phyloP scores from a whole-genome alignment of 495 filamentous ascomycete genomes.

The Pyrenopolyporus hunteri region DNA sequence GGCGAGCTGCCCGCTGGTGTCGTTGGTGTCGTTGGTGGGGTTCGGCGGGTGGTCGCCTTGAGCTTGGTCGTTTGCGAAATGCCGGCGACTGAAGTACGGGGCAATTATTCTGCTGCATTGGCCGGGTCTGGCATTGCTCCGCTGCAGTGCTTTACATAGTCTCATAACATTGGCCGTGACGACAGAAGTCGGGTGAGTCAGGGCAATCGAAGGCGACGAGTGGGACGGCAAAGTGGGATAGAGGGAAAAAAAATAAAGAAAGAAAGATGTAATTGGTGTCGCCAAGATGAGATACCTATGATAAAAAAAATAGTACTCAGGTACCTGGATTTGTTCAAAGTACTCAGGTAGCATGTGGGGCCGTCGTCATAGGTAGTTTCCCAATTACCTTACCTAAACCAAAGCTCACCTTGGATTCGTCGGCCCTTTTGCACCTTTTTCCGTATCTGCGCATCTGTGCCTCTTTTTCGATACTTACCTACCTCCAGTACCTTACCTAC shows the following conservation, averaged over 20 bases:
- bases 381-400: too few relatives aligned
- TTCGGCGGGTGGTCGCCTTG: background rate
- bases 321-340: too few relatives aligned
- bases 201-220: too few relatives aligned
- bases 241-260: background rate
- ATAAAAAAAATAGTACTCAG: background rate
- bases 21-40: too few relatives aligned
- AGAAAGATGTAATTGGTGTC: background rate
- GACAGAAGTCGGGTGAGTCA: background rate
- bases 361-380: constrained; percentile 6
- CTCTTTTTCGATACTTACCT: background rate
- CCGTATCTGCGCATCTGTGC: too few relatives aligned
- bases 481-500: background rate
- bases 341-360: background rate
- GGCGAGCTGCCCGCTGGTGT: background rate
- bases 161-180: constrained; percentile 39
- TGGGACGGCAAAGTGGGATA: too few relatives aligned
- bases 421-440: too few relatives aligned
- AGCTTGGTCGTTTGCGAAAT: constrained; percentile 11
- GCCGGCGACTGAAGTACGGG: constrained; percentile 3
- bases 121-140: constrained; percentile 27
- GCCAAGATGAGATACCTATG: background rate
- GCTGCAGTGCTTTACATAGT: constrained; percentile 37
- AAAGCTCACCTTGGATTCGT: too few relatives aligned
- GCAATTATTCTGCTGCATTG: constrained; percentile 5